Evolutionary conservation across 768 basidiomycete species (phyloP), one percentile per base, ranked within the genome.

Genomic region (Pleurotus tuoliensis): DNA sequence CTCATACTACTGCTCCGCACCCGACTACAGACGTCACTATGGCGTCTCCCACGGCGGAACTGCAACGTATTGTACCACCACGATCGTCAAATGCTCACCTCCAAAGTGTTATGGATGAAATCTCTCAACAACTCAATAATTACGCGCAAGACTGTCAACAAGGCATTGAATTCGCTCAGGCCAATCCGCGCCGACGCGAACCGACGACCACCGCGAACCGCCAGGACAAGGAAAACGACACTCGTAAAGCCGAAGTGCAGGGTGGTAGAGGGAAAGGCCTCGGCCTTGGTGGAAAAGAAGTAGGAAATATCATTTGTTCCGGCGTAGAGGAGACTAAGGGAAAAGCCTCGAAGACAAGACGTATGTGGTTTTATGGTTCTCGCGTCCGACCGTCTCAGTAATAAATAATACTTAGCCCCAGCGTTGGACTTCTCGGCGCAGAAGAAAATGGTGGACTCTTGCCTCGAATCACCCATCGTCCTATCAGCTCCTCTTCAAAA

Each of bases 401-500:
- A 47, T 53, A 16, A 47, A 1, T 16, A 54, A 34, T 65, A 8
- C 30, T 34, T 34, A 89, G 86, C 79, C 1, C 78, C 85, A 41
- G 75, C 81, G 0, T 69, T 87, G 7, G 85, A 88, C 54, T 65
- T 87, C 11, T 74, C 75, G 15, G 67, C 76, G 3, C 67, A 75
- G 20, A 71, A 74, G 77, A 22, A 84, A 79, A 64, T 74, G 80
- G 22, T 66, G 82, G 2, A 76, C 76, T 0, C 67, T 77, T 48
- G 71, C 47, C 68, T 82, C 7, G 73, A 75, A 8, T 83, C 86
- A 7, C 82, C 84, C 7, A 73, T 73, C 48, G 60, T 73, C 2
- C 68, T 80, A 53, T 73, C 76, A 16, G 71, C 76, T 24, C 71
- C 74, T 62, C 53, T 53, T 13, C 24, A 34, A 11, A 11, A 34